These are phyloP conservation scores for Ustilago shanxiensis DNA, from an alignment of 1,284 basidiomycete genomes.

Conservation along the genomic window DNA sequence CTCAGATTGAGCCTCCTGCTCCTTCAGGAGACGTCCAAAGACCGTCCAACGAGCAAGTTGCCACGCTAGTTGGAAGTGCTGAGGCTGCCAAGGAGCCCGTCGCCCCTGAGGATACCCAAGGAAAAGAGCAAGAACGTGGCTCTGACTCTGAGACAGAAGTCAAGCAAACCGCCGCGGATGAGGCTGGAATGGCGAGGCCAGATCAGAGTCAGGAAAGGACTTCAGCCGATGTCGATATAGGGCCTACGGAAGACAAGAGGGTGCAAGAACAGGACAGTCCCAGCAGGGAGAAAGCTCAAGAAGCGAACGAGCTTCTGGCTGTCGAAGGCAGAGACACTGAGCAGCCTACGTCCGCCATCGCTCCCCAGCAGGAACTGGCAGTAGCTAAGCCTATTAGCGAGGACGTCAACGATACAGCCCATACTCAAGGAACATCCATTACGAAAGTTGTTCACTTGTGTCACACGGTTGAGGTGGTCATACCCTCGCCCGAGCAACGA, in stretches of 20 bases:
- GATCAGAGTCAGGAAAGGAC: not conserved
- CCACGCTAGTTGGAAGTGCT: not conserved
- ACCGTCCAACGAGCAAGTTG: not conserved
- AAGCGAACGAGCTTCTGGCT: not conserved
- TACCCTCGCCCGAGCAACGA: not conserved
- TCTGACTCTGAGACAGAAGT: not conserved
- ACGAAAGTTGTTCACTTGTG: not conserved
- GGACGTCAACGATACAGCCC: no score
- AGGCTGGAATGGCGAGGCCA: no score
- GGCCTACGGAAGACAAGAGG: not conserved
- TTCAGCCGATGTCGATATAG: not conserved
- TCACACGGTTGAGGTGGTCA: slow-evolving; percentile 1
- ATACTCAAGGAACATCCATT: not conserved
- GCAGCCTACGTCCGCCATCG: not conserved
- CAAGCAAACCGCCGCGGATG: not conserved
- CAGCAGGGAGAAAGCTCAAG: not conserved
- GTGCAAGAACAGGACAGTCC: not conserved
- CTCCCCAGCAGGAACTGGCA: not conserved
- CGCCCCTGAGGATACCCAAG: not conserved
- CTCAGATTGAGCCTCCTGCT: slow-evolving; percentile 21
- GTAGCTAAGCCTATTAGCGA: not conserved
- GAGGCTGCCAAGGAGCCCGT: not conserved
- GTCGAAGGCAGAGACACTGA: not conserved
- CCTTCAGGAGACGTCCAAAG: not conserved
- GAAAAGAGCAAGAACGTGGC: not conserved